phyloP scores from a whole-genome alignment of 495 filamentous ascomycete species.

The Tuber umbilicatum region DNA sequence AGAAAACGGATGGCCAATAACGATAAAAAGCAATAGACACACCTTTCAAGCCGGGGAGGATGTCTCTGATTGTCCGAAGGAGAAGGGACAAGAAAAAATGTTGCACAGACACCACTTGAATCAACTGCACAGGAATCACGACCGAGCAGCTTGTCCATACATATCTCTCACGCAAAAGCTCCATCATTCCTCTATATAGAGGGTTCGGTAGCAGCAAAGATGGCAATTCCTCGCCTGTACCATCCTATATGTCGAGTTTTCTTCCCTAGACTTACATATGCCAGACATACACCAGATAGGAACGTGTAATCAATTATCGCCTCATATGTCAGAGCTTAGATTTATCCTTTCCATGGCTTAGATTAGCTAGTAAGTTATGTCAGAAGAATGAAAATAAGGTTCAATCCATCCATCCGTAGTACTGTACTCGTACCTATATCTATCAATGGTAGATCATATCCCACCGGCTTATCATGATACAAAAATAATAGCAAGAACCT shows the following conservation, averaged over 20 bases:
- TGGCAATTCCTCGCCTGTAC: not conserved
- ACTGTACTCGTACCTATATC: too few relatives aligned
- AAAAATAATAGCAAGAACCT: not conserved
- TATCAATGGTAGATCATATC: not conserved
- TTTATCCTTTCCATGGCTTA: too few relatives aligned
- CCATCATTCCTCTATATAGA: not conserved
- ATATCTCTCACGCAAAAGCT: not conserved
- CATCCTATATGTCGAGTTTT: not conserved
- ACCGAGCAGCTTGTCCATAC: not conserved
- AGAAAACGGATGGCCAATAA: not conserved
- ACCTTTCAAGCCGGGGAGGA: not conserved
- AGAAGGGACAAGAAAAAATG: not conserved
- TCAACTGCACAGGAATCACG: not conserved
- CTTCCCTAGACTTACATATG: not conserved
- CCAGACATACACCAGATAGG: not conserved
- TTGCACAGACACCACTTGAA: not conserved
- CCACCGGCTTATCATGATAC: not conserved
- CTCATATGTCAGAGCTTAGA: not conserved
- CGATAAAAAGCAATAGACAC: not conserved
- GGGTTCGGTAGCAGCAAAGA: not conserved
- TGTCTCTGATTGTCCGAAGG: not conserved
- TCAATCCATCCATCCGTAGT: not conserved
- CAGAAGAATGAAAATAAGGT: too few relatives aligned
- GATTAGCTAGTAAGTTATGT: too few relatives aligned
- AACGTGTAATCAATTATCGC: not conserved